Base-by-base conservation (phyloP, 345 rosid genomes). In the Brassica juncea region DNA sequence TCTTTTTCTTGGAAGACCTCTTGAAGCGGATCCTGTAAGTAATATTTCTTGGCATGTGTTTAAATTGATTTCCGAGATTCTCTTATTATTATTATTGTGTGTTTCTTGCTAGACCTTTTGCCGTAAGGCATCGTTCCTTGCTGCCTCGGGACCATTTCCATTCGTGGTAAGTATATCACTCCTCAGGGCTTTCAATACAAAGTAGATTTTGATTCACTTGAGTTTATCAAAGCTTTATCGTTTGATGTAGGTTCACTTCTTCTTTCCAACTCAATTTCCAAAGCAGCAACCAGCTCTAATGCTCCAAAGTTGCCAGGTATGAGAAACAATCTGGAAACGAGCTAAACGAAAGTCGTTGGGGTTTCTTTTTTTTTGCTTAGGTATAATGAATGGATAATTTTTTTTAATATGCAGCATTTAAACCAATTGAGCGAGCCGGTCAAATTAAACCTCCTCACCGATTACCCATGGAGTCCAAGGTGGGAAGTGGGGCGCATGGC, bases 391-490 rank as follows among this genome's bases (percentile, higher is more conserved):
- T 15, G 42, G 11, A 78, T 30, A 14, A 0, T 12, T 34, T 73
- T 73, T 19, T 74, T 6, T 70, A 19, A 39, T 34, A 37, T 49
- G 75, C 79, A 95, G 98, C 97, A 93, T 83, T 84, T 86, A 73
- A 88, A 91, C 75, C 32, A 86, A 3, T 80, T 76, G 71, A 91
- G 89, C 27, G 72, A 84, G 19, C 94, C 93, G 0, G 78, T 86
- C 57, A 89, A 89, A 86, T 93, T 97, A 1, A 76, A 87, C 49
- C 82, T 85, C 62, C 84, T 88, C 39, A 30, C 85, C 0, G 97
- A 91, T 32, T 95, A 86, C 79, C 97, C 97, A 68, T 95, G 99
- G 98, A 95, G 97, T 87, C 99, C 99, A 19, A 89, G 98, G 83
- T 95, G 99, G 99, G 97, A 95, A 76, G 54, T 74, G 30, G 80